Evolutionary conservation across 805 yeast species (phyloP).

Genomic region (Alloascoidea hylecoeti): DNA sequence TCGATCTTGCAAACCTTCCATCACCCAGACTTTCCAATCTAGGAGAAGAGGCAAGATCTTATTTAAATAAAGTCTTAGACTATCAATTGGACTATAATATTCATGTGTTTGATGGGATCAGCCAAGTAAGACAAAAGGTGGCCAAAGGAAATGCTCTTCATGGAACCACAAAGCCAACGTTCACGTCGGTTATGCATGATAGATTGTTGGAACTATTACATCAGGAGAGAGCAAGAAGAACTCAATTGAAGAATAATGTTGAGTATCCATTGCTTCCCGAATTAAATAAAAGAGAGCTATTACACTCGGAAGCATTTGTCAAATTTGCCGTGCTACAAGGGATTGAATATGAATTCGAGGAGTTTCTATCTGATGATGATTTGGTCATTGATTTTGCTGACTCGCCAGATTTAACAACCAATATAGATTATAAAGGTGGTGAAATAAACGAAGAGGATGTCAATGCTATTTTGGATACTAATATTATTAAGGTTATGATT

Average conservation of each 20-base stretch:
- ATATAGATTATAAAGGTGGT: neutral
- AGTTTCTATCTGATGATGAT: slow-evolving; percentile 1
- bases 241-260: neutral
- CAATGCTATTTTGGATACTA: neutral
- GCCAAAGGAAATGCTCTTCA: slow-evolving; percentile 1
- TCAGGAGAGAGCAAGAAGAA: slow-evolving; percentile 1
- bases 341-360: slow-evolving; percentile 3
- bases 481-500: slow-evolving; percentile 3
- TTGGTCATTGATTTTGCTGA: slow-evolving; percentile 2
- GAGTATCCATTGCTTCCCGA: neutral
- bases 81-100: slow-evolving; percentile 3
- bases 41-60: neutral
- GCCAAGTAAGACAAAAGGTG: neutral
- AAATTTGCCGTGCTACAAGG: slow-evolving; percentile 3
- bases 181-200: slow-evolving; percentile 2
- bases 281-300: neutral
- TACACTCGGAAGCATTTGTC: slow-evolving; percentile 3
- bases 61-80: neutral
- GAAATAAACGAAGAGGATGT: slow-evolving; percentile 1
- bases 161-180: neutral
- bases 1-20: neutral
- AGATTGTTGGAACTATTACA: neutral
- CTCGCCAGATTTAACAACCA: neutral
- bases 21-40: neutral
- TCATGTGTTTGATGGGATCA: slow-evolving; percentile 2